Evolutionary conservation across 768 basidiomycete genomes (phyloP), one percentile per base, ranked within the genome.

Genomic region (Pisolithus tinctorius): DNA sequence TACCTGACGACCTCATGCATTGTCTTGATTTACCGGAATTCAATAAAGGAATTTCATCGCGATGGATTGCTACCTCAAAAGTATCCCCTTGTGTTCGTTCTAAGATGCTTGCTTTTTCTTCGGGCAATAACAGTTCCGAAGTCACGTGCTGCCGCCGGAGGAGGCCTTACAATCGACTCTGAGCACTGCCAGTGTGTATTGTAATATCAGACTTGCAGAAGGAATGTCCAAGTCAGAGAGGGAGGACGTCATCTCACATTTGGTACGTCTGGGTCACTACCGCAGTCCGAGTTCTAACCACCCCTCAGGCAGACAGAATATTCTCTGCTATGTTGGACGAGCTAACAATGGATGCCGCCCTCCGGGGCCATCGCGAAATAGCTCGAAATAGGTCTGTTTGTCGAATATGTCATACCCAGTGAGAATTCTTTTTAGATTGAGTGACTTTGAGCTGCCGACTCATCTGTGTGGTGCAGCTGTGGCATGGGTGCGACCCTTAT

Each of bases 361-460:
- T 91, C 23, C 81, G 85, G 64, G 75, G 87, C 4, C 87, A 90
- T 60, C 81, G 82, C 55, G 85, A 91, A 70, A 74, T 83, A 23
- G 70, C 75, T 41, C 80, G 81, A 49, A 75, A 74, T 58, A 74
- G 74, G 58, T 72, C 76, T 13, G 60, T 82, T 16, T 91, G 88
- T 65, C 63, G 72, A 45, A 68, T 83, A 45, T 91, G 88, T 67
- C 75, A 82, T 64, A 88, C 84, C 14, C 74, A 71, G 88, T 90
- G 59, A 57, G 81, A 17, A 17, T 45, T 30, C 13, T 13, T 51
- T 34, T 45, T 34, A 34, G 14, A 38, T 29, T n/a, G 17, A 40
- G 3, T 17, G 29, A 38, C 10, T 10, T 23, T 42, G 48, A 48
- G 50, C 31, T 23, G 20, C 38, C 43, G 41, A 50, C 54, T 62